These are phyloP conservation scores for Dryadomyces quercivorus DNA, from an alignment of 2,329 filamentous ascomycete genomes.

Conservation along the genomic window DNA sequence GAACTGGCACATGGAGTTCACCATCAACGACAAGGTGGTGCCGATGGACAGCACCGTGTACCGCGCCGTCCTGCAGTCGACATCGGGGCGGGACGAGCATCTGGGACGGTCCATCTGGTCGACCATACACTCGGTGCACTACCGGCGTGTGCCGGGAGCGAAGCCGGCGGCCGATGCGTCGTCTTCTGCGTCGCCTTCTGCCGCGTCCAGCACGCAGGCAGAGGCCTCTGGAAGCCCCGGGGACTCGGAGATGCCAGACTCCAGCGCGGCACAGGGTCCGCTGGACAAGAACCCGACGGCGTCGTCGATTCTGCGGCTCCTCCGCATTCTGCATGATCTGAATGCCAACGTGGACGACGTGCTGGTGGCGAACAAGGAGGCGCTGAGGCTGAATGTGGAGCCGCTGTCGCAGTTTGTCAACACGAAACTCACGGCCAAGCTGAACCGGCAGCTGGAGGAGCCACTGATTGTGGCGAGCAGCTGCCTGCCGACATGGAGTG, in stretches of 20 bases:
- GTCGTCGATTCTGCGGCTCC: constrained; percentile 71
- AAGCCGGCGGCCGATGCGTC: constrained; percentile 52
- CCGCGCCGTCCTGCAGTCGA: constrained; percentile 67
- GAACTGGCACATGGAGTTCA: constrained; percentile 98
- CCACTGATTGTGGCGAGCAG: constrained; percentile 94
- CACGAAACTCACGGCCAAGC: constrained; percentile 92
- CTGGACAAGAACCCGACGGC: constrained; percentile 75
- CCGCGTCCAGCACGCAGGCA: background rate
- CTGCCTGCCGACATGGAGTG: constrained; percentile 89
- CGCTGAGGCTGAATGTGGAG: constrained; percentile 62
- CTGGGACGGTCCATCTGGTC: constrained; percentile 76
- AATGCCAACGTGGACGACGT: constrained; percentile 93
- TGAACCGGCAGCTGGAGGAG: constrained; percentile 94
- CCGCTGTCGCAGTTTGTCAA: constrained; percentile 93
- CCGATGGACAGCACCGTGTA: constrained; percentile 93
- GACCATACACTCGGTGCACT: constrained; percentile 80
- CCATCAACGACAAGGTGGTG: constrained; percentile 69
- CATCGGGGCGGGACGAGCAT: constrained; percentile 44
- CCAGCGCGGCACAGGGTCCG: constrained; percentile 51
- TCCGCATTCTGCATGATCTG: constrained; percentile 83
- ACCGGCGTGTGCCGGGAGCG: constrained; percentile 73
- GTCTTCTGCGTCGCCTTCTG: constrained; percentile 22
- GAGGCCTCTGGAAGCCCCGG: constrained; percentile 32
- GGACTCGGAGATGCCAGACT: background rate
- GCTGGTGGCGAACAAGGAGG: constrained; percentile 62